A percentile compares a stretch with the other conserved stretches of the same genome.
Evolutionary conservation across 176 grass and related monocot genomes (phyloP).

Genomic region (Oryza meridionalis): DNA sequence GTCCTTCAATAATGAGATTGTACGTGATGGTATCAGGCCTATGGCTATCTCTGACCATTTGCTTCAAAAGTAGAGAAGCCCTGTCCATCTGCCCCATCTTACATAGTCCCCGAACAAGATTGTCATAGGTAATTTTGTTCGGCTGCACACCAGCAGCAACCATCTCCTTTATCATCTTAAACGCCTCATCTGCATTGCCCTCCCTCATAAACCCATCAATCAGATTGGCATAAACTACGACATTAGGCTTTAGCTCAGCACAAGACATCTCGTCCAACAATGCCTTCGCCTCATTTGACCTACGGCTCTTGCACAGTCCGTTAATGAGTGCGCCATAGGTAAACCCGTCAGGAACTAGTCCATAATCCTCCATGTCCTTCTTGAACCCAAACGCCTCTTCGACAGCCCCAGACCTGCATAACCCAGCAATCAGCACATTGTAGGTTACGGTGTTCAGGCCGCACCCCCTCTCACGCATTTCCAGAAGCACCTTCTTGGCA

Average conservation of each 20-base stretch:
- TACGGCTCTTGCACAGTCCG: constrained; percentile 55
- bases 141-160: constrained; percentile 52
- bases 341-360: constrained; percentile 50
- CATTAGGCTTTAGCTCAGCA: constrained; percentile 42
- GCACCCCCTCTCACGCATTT: constrained; percentile 65
- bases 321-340: constrained; percentile 66
- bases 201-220: constrained; percentile 75
- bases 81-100: constrained; percentile 59
- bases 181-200: constrained; percentile 53
- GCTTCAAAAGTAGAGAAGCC: constrained; percentile 49
- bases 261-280: constrained; percentile 65
- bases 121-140: constrained; percentile 64
- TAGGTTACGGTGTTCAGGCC: constrained; percentile 53
- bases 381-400: constrained; percentile 69
- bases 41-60: constrained; percentile 54
- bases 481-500: constrained; percentile 58
- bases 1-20: constrained; percentile 71
- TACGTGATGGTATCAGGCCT: constrained; percentile 54
- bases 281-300: constrained; percentile 49
- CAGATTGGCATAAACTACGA: constrained; percentile 61
- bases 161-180: constrained; percentile 60
- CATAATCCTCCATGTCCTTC: constrained; percentile 62
- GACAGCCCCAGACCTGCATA: constrained; percentile 59
- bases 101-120: constrained; percentile 59
- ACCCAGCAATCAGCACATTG: constrained; percentile 64